phyloP scores from a whole-genome alignment of 371 early-diverging fungal species.

The Rozella allomycis region DNA sequence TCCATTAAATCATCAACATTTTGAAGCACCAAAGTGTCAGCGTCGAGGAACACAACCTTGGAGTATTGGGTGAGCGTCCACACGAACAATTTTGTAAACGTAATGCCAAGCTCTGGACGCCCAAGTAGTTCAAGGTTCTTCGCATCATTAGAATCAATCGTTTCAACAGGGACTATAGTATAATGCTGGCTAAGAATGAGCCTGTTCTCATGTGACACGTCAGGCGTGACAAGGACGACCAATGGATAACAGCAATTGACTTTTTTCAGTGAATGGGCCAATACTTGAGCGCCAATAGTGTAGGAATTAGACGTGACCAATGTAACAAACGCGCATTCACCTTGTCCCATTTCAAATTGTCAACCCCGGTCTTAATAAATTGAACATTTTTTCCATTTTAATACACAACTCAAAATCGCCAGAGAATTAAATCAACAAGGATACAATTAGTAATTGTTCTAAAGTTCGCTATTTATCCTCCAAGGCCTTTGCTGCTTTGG shows the following conservation, averaged over 20 bases:
- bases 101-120: slow-evolving; percentile 63
- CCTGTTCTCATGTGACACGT: slow-evolving; percentile 4
- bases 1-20: slow-evolving; percentile 63
- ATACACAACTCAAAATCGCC: too few relatives aligned
- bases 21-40: slow-evolving; percentile 55
- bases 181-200: slow-evolving; percentile 35
- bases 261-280: slow-evolving; percentile 48
- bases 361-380: too few relatives aligned
- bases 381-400: too few relatives aligned
- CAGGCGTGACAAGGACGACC: slow-evolving; percentile 46
- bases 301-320: slow-evolving; percentile 35
- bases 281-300: slow-evolving; percentile 59
- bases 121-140: slow-evolving; percentile 48
- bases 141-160: slow-evolving; percentile 21
- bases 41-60: slow-evolving; percentile 64
- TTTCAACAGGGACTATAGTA: slow-evolving; percentile 36
- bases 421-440: too few relatives aligned
- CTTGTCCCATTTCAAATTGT: too few relatives aligned
- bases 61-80: slow-evolving; percentile 41
- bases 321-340: slow-evolving; percentile 13
- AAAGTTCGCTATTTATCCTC: too few relatives aligned
- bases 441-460: too few relatives aligned
- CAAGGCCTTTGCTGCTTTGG: too few relatives aligned
- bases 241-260: slow-evolving; percentile 33
- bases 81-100: slow-evolving; percentile 69